Percentiles rank a stretch among this genome's conserved stretches.
These are phyloP conservation scores for Teratosphaeria pseudoeucalypti DNA, from an alignment of 2,329 filamentous ascomycete species.

Conservation along the genomic window DNA sequence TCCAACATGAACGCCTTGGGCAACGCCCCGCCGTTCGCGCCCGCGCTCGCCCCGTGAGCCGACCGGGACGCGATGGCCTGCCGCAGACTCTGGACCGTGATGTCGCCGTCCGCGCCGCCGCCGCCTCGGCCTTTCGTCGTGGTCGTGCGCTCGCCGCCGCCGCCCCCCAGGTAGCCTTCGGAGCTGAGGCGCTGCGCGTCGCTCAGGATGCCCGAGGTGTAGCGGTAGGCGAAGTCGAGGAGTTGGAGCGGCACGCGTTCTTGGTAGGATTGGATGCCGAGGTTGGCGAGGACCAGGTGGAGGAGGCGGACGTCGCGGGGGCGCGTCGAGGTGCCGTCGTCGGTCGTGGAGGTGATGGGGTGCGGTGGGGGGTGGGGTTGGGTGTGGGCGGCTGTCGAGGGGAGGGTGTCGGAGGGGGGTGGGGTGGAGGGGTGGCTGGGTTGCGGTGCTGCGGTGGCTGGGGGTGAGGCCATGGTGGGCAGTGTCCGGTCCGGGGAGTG, in stretches of 20 bases:
- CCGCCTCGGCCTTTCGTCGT: constrained; percentile 1
- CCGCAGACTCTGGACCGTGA: constrained; percentile 57
- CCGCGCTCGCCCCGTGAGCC: constrained; percentile 51
- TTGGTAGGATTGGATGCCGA: constrained; percentile 71
- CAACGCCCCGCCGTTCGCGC: constrained; percentile 37
- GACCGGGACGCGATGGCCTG: constrained; percentile 62
- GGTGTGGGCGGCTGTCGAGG: constrained; percentile 1
- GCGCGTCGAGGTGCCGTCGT: constrained; percentile 37
- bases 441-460: constrained; percentile 10
- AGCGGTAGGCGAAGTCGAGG: constrained; percentile 78
- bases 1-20: constrained; percentile 70
- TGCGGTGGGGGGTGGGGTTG: neutral
- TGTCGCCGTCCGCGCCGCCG: constrained; percentile 35
- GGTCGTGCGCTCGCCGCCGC: constrained; percentile 18
- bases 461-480: constrained; percentile 4
- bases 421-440: constrained; percentile 18
- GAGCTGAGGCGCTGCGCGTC: constrained; percentile 60
- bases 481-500: neutral
- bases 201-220: constrained; percentile 60
- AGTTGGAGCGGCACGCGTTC: constrained; percentile 72
- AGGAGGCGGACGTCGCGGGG: constrained; percentile 71
- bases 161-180: constrained; percentile 50
- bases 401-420: constrained; percentile 17
- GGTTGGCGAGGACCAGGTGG: constrained; percentile 67
- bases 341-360: constrained; percentile 5